A percentile compares a stretch with the other conserved stretches of the same genome.
These are phyloP conservation scores for Asclepias syriaca DNA, from an alignment of 257 asterid species.

Conservation along the genomic window DNA sequence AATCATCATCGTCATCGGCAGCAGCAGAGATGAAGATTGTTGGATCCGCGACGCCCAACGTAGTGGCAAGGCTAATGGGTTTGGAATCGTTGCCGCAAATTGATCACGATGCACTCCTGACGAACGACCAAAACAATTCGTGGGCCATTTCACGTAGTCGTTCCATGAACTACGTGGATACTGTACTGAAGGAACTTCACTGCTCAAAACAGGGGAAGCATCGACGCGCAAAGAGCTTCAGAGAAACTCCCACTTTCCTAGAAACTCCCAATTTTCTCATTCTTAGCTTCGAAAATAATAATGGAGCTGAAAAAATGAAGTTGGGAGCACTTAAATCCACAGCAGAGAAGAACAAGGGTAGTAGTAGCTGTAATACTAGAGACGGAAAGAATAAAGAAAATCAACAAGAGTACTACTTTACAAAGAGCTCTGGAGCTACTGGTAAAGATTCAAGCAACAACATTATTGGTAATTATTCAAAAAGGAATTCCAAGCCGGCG, in stretches of 20 bases:
- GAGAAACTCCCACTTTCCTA: slow-evolving; percentile 35
- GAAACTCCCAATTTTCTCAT: slow-evolving; percentile 39
- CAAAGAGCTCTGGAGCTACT: neutral
- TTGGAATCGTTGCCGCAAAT: slow-evolving; percentile 41
- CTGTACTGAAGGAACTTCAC: slow-evolving; percentile 19
- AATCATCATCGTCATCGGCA: too few species aligned
- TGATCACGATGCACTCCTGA: neutral
- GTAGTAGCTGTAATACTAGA: neutral
- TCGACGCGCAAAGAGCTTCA: slow-evolving; percentile 21
- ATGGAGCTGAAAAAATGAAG: slow-evolving; percentile 12
- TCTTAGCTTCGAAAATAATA: slow-evolving; percentile 48
- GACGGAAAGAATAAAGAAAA: slow-evolving; percentile 37
- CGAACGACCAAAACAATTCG: neutral
- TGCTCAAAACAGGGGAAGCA: slow-evolving; percentile 17
- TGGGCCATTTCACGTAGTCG: slow-evolving; percentile 21
- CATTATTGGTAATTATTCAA: slow-evolving; percentile 18
- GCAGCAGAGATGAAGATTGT: neutral
- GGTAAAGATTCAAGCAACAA: slow-evolving; percentile 22
- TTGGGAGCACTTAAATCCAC: slow-evolving; percentile 1
- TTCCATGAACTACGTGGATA: slow-evolving; percentile 18
- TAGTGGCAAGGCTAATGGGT: slow-evolving; percentile 72
- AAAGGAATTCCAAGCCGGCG: slow-evolving; percentile 8
- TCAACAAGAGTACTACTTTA: slow-evolving; percentile 7
- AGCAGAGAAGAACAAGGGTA: slow-evolving; percentile 10
- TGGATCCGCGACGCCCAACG: slow-evolving; percentile 26